A percentile compares a stretch with the other conserved stretches of the same genome.
These are phyloP conservation scores for Backusella tuberculispora DNA, from an alignment of 192 early-diverging fungal genomes.

Conservation along the genomic window DNA sequence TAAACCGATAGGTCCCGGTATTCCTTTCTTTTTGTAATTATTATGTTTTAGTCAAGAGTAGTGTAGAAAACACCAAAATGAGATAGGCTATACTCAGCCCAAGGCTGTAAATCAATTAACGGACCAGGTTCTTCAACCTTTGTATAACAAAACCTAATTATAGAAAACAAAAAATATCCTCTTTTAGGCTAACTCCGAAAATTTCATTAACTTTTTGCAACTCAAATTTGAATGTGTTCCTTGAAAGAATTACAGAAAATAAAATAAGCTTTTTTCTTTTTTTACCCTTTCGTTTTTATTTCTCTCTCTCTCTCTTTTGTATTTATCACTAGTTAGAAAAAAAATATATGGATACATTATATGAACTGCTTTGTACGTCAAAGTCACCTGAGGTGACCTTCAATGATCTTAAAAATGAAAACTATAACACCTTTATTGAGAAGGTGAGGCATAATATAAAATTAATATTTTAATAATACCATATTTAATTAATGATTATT, in stretches of 20 bases:
- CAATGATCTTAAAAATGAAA: conserved; percentile 10
- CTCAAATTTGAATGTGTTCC: conserved; percentile 1
- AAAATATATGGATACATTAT: background rate
- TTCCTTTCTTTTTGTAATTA: no score
- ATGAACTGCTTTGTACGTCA: conserved; percentile 14
- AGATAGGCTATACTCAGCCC: background rate
- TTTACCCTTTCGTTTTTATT: background rate
- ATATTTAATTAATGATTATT: background rate
- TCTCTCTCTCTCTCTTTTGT: background rate
- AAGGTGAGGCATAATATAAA: background rate
- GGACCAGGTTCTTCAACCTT: background rate
- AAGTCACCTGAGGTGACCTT: background rate
- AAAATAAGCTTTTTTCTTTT: background rate
- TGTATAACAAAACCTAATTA: background rate
- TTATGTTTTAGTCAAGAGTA: no score
- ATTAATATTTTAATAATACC: conserved; percentile 4
- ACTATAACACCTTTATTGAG: conserved; percentile 10
- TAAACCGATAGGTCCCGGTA: no score
- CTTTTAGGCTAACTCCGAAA: background rate
- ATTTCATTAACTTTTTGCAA: background rate
- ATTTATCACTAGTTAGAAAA: background rate
- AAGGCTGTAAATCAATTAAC: background rate
- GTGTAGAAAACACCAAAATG: no score
- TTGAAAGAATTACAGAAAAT: background rate
- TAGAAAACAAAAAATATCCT: background rate